These are phyloP conservation scores for Penicillium flavigenum DNA, from an alignment of 495 filamentous ascomycete species.

Conservation along the genomic window DNA sequence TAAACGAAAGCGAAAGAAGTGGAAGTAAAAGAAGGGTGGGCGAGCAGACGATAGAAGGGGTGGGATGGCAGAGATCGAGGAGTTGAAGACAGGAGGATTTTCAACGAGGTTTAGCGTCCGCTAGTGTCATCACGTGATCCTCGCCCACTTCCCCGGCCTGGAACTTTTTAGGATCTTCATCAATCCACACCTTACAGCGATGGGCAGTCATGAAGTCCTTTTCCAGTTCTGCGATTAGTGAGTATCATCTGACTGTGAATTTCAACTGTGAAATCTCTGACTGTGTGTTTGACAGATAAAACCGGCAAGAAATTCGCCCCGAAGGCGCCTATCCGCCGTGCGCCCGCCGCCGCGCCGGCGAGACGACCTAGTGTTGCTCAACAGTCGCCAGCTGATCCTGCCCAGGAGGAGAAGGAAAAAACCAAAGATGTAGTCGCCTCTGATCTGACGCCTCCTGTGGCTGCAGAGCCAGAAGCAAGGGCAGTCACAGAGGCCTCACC, in stretches of 20 bases:
- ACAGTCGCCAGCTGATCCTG: slow-evolving; percentile 33
- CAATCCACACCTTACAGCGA: slow-evolving; percentile 20
- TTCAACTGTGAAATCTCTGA: slow-evolving; percentile 3
- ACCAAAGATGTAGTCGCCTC: slow-evolving; percentile 25
- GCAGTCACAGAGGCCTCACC: slow-evolving; percentile 18
- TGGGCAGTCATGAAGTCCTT: slow-evolving; percentile 51
- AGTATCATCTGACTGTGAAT: slow-evolving; percentile 16
- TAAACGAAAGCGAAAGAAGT: slow-evolving; percentile 11
- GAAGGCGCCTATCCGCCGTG: slow-evolving; percentile 50
- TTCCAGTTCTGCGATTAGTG: slow-evolving; percentile 59
- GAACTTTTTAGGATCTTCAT: slow-evolving; percentile 22
- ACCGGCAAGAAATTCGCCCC: slow-evolving; percentile 57
- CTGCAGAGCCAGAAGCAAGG: slow-evolving; percentile 21
- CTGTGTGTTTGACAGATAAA: slow-evolving; percentile 41
- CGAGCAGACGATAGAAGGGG: slow-evolving; percentile 21
- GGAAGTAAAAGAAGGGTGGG: slow-evolving; percentile 4
- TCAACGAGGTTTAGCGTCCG: slow-evolving; percentile 34
- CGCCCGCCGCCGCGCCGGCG: slow-evolving; percentile 35
- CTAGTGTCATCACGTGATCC: slow-evolving; percentile 39
- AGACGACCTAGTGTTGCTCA: slow-evolving; percentile 42
- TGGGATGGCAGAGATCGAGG: slow-evolving; percentile 28
- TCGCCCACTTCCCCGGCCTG: slow-evolving; percentile 16
- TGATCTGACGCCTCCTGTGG: slow-evolving; percentile 20
- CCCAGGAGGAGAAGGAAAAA: slow-evolving; percentile 21
- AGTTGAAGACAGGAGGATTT: slow-evolving; percentile 42